Evolutionary conservation across 371 early-diverging fungal species (phyloP).

Genomic region (Massospora cicadina): DNA sequence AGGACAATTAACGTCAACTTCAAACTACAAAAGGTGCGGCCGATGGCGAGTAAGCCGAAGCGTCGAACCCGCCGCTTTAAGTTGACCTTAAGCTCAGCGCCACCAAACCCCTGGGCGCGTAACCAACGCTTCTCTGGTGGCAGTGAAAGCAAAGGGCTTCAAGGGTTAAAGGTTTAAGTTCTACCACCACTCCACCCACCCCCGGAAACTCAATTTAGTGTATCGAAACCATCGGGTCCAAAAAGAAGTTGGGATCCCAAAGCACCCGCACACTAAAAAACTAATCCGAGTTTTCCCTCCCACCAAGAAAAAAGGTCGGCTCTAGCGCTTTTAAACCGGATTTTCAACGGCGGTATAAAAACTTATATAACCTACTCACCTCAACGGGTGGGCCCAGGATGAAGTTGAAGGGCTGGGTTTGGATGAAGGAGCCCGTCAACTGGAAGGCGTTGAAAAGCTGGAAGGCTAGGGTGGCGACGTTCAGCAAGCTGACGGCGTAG

Average conservation of each 20-base stretch:
- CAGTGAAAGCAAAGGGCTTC: too few species aligned
- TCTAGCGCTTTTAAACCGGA: background rate
- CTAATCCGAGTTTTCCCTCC: background rate
- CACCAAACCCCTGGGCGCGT: too few species aligned
- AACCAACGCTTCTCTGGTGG: too few species aligned
- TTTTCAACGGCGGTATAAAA: background rate
- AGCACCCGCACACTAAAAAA: background rate
- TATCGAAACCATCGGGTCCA: background rate
- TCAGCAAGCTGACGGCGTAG: background rate
- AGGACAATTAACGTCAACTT: background rate
- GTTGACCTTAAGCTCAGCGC: too few species aligned
- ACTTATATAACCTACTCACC: background rate
- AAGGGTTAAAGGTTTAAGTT: too few species aligned
- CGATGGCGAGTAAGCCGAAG: background rate
- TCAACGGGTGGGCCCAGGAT: conserved; percentile 3
- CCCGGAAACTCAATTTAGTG: too few species aligned
- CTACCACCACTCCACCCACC: too few species aligned
- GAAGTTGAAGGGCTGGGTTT: conserved; percentile 5
- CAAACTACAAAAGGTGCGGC: background rate
- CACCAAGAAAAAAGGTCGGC: background rate
- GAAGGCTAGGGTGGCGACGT: background rate
- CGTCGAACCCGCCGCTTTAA: background rate
- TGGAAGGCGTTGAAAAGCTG: background rate
- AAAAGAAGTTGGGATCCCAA: background rate
- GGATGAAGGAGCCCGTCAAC: background rate